Percentiles rank a stretch among this genome's conserved stretches.
Conservation (phyloP, 2,329 filamentous ascomycete genomes). For the Penicillium aurantiogriseum region DNA sequence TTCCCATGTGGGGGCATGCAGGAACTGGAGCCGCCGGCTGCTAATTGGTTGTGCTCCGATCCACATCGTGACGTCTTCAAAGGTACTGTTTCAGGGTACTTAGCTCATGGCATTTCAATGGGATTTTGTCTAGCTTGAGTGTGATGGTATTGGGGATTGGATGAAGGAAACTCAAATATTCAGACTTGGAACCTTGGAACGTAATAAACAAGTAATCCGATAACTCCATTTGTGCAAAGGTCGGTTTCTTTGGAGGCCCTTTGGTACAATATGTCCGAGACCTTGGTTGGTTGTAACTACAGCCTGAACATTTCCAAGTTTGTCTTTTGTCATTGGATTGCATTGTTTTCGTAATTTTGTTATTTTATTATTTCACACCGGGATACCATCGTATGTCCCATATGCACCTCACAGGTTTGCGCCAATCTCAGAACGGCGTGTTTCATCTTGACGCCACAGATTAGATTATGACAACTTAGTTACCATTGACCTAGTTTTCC, state of each 20-base stretch:
- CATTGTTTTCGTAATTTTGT: neutral
- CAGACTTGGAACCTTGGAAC: no score
- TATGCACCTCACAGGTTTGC: slow-evolving; percentile 19
- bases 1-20: neutral
- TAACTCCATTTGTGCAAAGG: neutral
- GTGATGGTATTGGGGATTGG: neutral
- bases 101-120: neutral
- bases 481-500: slow-evolving; percentile 39
- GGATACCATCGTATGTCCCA: no score
- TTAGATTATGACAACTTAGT: slow-evolving; percentile 27
- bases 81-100: no score
- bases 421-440: slow-evolving; percentile 11
- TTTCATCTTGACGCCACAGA: slow-evolving; percentile 11
- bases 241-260: neutral
- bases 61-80: neutral
- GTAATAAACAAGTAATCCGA: neutral
- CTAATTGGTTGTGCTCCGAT: neutral
- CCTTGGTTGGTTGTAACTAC: neutral
- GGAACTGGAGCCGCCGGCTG: neutral
- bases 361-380: neutral
- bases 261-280: neutral
- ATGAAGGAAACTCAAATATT: neutral
- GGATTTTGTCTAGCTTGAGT: neutral
- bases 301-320: neutral
- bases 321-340: neutral